Evolutionary conservation across 768 basidiomycete species (phyloP).

Genomic region (Wakefieldia striispora): DNA sequence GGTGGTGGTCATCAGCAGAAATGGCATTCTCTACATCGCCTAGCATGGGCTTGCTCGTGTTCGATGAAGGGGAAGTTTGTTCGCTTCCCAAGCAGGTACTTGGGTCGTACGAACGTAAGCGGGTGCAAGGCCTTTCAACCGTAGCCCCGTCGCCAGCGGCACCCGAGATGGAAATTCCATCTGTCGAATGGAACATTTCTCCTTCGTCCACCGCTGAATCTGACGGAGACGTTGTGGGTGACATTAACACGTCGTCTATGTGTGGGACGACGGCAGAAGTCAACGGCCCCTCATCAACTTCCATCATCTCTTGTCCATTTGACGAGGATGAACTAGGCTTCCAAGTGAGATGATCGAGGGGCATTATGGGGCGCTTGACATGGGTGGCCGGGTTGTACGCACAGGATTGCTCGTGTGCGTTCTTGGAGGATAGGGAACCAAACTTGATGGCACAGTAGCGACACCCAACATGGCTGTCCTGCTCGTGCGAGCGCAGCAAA

Average conservation of each 20-base stretch:
- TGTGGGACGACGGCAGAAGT: background rate
- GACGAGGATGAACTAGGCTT: background rate
- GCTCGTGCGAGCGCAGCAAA: background rate
- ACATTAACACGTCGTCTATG: background rate
- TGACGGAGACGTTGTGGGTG: constrained; percentile 1
- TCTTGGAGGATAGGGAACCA: background rate
- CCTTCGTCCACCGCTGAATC: constrained; percentile 1
- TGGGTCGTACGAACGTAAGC: no score
- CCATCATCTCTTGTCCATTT: background rate
- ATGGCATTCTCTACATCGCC: constrained; percentile 1
- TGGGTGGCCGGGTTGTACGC: background rate
- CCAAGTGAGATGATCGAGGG: background rate
- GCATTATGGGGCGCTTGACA: background rate
- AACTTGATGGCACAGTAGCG: background rate
- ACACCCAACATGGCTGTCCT: constrained; percentile 4
- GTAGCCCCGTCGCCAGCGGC: background rate
- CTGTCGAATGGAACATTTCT: constrained; percentile 10
- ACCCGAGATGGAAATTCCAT: background rate
- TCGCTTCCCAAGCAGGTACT: constrained; percentile 9
- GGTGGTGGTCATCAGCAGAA: background rate
- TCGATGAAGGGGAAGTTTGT: background rate
- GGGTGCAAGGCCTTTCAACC: background rate
- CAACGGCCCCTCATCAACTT: background rate
- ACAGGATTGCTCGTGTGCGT: constrained; percentile 8
- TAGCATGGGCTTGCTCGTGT: background rate